Base-by-base conservation (phyloP, 2,329 filamentous ascomycete genomes). In the Meredithiella fracta region DNA sequence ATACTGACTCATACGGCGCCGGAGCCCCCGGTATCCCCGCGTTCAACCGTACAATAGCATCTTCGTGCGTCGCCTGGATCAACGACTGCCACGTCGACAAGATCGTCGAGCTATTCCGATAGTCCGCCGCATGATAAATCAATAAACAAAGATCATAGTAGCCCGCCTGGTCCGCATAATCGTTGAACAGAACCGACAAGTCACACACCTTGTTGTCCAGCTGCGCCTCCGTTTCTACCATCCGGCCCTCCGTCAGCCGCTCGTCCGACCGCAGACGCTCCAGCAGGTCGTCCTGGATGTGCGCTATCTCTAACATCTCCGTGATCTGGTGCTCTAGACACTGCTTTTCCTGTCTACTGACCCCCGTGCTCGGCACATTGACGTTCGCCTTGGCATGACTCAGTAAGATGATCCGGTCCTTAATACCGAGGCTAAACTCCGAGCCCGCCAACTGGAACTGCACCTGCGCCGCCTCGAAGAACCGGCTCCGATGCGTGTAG, bases 141-240 rank as follows among this genome's bases (percentile, higher is more conserved):
- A 91, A 76, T 7, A 98, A 78, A 65, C 87, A 95, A 53, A 98
- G 78, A 66, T 97, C 92, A 69, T 89, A 91, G 73, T 98, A 98
- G 52, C 82, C 84, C 1, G 88, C 92, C 64, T 87, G 83, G 65
- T 96, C 90, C 56, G 90, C 88, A 64, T 89, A 98, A 60, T 81
- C 73, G 66, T 97, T 94, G 71, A 88, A 98, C n/a, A 98, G 80
- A 62, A 82, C 80, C 60, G 83, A 86, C 37, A 97, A 73, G 58
- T 79, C 75, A 62, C 85, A 76, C 51, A 97, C 85, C 51, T 80
- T 77, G n/a, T 86, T 85, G 66, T 94, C 82, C 38, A 96, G 77
- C 31, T 78, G 75, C 47, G 74, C 67, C 58, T 85, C 69, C 23
- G 94, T 79, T 57, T 84, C 77, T 0, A 71, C 69, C 63, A 78